Conservation (phyloP, 331 rosid species). For the Cydonia oblonga region DNA sequence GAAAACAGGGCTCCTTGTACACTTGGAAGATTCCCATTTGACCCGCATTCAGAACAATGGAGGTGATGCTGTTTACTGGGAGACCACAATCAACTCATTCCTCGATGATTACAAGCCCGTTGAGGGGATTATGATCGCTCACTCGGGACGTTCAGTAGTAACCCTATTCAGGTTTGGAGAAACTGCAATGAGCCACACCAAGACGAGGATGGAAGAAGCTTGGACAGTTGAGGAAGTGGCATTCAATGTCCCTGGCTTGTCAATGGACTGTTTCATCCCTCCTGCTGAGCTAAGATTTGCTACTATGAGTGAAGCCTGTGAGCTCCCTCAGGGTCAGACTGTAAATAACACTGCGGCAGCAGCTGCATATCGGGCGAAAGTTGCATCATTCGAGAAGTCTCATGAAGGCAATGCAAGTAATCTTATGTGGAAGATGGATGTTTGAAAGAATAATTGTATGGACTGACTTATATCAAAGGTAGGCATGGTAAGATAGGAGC, state of each 20-base stretch:
- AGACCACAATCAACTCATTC: constrained; percentile 91
- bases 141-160: constrained; percentile 87
- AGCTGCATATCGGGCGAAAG: constrained; percentile 40
- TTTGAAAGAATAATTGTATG: constrained; percentile 19
- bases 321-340: constrained; percentile 64
- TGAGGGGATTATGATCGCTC: constrained; percentile 94
- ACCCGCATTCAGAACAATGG: constrained; percentile 97
- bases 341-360: constrained; percentile 39
- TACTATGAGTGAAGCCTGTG: constrained; percentile 75
- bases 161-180: constrained; percentile 98
- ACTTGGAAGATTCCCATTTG: constrained; percentile 97
- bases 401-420: constrained; percentile 11
- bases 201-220: constrained; percentile 79
- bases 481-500: constrained; percentile 23
- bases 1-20: constrained; percentile 87
- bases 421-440: constrained; percentile 21
- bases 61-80: constrained; percentile 98
- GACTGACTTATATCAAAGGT: constrained; percentile 16
- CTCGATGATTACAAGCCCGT: constrained; percentile 81
- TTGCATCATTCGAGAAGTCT: constrained; percentile 30
- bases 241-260: constrained; percentile 88
- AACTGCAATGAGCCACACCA: constrained; percentile 50
- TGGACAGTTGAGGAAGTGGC: constrained; percentile 99
- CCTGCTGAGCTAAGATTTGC: constrained; percentile 87
- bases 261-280: constrained; percentile 93